A percentile compares a stretch with the other conserved stretches of the same genome.
These are phyloP conservation scores for Diaporthe batatas DNA, from an alignment of 2,329 filamentous ascomycete species.

Conservation along the genomic window DNA sequence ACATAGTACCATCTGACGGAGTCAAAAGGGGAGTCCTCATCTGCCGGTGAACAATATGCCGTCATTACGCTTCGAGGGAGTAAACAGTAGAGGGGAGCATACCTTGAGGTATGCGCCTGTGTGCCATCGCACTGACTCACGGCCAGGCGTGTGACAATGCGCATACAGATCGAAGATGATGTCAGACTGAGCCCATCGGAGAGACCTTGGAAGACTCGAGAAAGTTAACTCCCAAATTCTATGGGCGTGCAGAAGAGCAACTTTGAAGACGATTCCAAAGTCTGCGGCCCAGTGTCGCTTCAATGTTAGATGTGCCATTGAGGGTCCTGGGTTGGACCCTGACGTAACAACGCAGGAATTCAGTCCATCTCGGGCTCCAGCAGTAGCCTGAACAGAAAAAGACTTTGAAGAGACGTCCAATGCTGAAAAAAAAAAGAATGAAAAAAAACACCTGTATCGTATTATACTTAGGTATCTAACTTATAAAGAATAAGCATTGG, in stretches of 20 bases:
- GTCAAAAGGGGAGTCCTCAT: not conserved
- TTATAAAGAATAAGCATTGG: not conserved
- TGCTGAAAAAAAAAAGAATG: too few species aligned
- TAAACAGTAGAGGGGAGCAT: not conserved
- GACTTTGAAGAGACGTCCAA: too few species aligned
- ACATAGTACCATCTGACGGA: conserved; percentile 1
- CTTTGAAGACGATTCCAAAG: not conserved
- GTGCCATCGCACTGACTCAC: not conserved
- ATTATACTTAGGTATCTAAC: too few species aligned
- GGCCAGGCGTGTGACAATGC: not conserved
- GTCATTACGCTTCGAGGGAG: not conserved
- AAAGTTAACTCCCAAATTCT: not conserved
- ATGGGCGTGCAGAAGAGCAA: too few species aligned
- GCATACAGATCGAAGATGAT: not conserved
- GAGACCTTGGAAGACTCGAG: not conserved
- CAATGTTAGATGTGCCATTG: not conserved
- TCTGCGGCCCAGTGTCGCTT: not conserved
- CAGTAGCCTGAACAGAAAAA: not conserved
- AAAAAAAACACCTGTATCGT: too few species aligned
- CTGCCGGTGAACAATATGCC: conserved; percentile 11
- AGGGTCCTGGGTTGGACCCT: not conserved
- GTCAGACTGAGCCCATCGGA: not conserved
- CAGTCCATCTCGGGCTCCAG: not conserved
- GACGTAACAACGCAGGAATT: not conserved
- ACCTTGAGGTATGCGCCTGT: not conserved